Conservation (phyloP, 805 yeast species). For the Candida nemodendra region DNA sequence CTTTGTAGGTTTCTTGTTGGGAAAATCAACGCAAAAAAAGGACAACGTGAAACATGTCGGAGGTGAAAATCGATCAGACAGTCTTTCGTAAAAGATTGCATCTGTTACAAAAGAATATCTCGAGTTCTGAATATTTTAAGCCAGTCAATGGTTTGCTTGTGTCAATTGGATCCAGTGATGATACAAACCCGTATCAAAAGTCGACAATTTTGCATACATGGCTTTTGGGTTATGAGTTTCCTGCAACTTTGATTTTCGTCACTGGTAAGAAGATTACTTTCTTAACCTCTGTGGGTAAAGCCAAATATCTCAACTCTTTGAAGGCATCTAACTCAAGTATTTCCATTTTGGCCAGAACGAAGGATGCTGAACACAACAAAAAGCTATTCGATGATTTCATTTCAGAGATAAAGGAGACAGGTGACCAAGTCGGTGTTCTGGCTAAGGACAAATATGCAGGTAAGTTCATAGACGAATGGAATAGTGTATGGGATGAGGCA, state of each 20-base stretch:
- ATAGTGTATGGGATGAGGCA: conserved; percentile 35
- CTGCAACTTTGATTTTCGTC: conserved; percentile 78
- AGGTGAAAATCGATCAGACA: conserved; percentile 52
- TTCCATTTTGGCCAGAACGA: conserved; percentile 70
- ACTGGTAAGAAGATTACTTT: conserved; percentile 58
- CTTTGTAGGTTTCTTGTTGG: too few relatives aligned
- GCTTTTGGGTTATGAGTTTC: conserved; percentile 93
- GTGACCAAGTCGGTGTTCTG: conserved; percentile 60
- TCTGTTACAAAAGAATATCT: conserved; percentile 35
- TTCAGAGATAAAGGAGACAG: conserved; percentile 39
- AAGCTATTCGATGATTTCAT: conserved; percentile 60
- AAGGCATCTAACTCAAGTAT: conserved; percentile 40
- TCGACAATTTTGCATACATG: conserved; percentile 85
- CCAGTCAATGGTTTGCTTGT: conserved; percentile 55
- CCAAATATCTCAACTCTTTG: conserved; percentile 69
- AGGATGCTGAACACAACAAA: conserved; percentile 76
- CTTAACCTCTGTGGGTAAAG: conserved; percentile 81
- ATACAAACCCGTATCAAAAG: conserved; percentile 85
- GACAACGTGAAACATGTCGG: too few relatives aligned
- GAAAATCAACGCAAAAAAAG: too few relatives aligned
- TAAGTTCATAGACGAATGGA: conserved; percentile 83
- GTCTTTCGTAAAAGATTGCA: conserved; percentile 56
- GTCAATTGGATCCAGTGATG: conserved; percentile 82
- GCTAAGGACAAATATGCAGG: conserved; percentile 79
- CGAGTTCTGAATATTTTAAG: conserved; percentile 34